phyloP scores from a whole-genome alignment of 768 basidiomycete species.

The Candolleomyces efflorescens region DNA sequence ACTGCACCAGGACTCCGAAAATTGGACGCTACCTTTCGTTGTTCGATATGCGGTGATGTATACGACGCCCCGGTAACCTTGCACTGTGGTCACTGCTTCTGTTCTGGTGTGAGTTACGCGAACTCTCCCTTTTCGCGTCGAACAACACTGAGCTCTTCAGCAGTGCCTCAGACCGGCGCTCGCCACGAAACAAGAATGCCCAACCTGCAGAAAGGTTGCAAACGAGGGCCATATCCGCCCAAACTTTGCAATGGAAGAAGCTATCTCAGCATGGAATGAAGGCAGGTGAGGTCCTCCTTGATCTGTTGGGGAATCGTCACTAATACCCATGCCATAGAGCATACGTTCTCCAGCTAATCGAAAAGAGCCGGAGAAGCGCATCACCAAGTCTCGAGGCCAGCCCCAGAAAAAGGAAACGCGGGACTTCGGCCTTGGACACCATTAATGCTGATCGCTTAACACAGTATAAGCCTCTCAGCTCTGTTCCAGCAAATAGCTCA shows the following conservation, averaged over 20 bases:
- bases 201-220: conserved; percentile 56
- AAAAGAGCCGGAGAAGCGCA: conserved; percentile 18
- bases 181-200: conserved; percentile 61
- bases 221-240: conserved; percentile 62
- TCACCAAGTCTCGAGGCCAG: conserved; percentile 2
- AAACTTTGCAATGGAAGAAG: conserved; percentile 68
- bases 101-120: conserved; percentile 53
- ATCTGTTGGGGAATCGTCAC: neutral
- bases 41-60: conserved; percentile 73
- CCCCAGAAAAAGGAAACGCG: conserved; percentile 29
- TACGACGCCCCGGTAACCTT: conserved; percentile 72
- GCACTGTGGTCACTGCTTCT: conserved; percentile 78
- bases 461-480: too few species aligned
- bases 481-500: conserved; percentile 8
- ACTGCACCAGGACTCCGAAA: conserved; percentile 50
- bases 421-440: conserved; percentile 18
- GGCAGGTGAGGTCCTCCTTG: conserved; percentile 48
- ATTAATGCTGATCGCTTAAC: neutral
- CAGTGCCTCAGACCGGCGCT: conserved; percentile 71
- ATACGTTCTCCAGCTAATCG: conserved; percentile 38
- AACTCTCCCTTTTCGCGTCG: neutral
- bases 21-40: conserved; percentile 64
- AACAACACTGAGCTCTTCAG: neutral
- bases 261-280: conserved; percentile 63
- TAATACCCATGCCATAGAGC: conserved; percentile 28